phyloP scores from a whole-genome alignment of 73 alveolate genomes.

The Halteria grandinella region DNA sequence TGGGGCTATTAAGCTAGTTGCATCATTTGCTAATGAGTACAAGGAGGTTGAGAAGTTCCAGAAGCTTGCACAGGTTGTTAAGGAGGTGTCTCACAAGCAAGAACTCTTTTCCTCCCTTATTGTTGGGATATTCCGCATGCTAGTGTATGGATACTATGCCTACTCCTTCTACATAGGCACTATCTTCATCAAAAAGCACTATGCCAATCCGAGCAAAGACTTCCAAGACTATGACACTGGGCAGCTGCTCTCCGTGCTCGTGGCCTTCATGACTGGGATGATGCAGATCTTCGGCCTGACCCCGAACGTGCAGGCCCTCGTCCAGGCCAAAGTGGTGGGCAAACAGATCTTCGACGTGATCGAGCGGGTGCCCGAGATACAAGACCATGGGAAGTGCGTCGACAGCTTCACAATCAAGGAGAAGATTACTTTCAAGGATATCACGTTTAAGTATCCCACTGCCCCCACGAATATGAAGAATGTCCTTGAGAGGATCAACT shows the following conservation, averaged over 20 bases:
- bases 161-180: conserved; percentile 69
- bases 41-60: neutral
- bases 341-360: conserved; percentile 18
- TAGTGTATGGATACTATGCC: conserved; percentile 58
- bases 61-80: neutral
- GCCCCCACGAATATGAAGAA: neutral
- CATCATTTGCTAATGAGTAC: conserved; percentile 37
- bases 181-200: conserved; percentile 44
- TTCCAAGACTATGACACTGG: conserved; percentile 62
- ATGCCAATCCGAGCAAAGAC: conserved; percentile 43
- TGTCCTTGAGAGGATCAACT: neutral
- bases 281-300: conserved; percentile 27
- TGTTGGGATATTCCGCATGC: conserved; percentile 57
- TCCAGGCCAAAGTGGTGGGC: conserved; percentile 64
- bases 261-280: conserved; percentile 58
- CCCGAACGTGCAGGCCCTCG: conserved; percentile 67
- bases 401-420: neutral
- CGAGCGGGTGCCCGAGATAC: conserved; percentile 37
- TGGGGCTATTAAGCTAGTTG: conserved; percentile 39
- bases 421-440: conserved; percentile 6
- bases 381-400: neutral
- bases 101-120: conserved; percentile 35
- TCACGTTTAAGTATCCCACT: conserved; percentile 30
- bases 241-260: conserved; percentile 46
- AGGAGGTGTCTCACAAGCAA: neutral